Evolutionary conservation across 495 filamentous ascomycete genomes (phyloP), one percentile per base, ranked within the genome.

Genomic region (Tuber microsphaerosporum): DNA sequence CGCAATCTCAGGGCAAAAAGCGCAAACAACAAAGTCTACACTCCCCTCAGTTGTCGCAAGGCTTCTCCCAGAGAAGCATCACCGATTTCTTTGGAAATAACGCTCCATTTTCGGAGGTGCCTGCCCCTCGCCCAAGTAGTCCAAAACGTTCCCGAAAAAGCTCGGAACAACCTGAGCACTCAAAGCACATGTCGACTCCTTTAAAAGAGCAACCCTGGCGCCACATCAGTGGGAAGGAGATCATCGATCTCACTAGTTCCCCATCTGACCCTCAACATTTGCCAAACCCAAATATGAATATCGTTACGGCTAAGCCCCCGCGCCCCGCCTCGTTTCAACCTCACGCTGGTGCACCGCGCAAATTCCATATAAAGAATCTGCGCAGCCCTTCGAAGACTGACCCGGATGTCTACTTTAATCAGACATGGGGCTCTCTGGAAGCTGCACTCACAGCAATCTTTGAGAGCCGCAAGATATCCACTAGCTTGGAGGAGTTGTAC

Each of bases 291-390:
- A 48, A 37, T 37, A n/a, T 34, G 56, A 74, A 74, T 17, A 71
- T 68, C 1, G 73, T 51, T 48, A 71, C 73, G 26, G 39, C 51
- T n/a, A 71, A 48, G 39, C 10, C 61, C 19, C 26, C 56, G 45
- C 44, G 77, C 7, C 79, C 80, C 14, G 75, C 80, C 14, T 69
- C 79, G 22, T 81, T 81, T 44, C 79, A 77, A 46, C 76, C 76
- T 2, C 81, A 76, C 34, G 69, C 77, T 2, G 81, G 81, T 16
- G 26, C 81, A n/a, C 56, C 56, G 31, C 72, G 91, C 85, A 94
- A 90, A 84, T 87, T 99, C 17, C 87, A 91, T 2, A 90, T 98
- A 73, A 96, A 95, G 87, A 97, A 97, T 81, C 87, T 97, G 76
- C 89, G 91, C 44, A 87, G 86, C 6, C 84, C 88, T 2, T 83